These are phyloP conservation scores for Aureobasidium vineae DNA, from an alignment of 2,329 filamentous ascomycete species.

Conservation along the genomic window DNA sequence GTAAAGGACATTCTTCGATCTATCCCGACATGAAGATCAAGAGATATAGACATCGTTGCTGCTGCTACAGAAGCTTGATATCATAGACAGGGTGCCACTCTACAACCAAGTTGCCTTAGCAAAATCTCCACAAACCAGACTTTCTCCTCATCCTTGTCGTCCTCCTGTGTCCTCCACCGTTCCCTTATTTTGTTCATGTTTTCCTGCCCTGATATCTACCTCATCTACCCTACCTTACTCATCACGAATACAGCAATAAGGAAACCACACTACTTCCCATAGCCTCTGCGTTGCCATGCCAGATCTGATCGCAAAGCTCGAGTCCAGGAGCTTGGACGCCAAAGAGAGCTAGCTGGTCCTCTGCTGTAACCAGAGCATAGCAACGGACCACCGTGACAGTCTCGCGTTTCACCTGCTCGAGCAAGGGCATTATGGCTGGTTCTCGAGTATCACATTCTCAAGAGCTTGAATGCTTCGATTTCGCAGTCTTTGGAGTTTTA, in stretches of 20 bases:
- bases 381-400: constrained; percentile 21
- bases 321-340: not conserved
- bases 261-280: not conserved
- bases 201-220: too few species aligned
- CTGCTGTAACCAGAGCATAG: not conserved
- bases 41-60: not conserved
- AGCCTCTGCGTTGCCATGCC: constrained; percentile 3
- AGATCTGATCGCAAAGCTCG: not conserved
- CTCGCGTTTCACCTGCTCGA: constrained; percentile 7
- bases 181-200: too few species aligned
- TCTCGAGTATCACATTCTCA: too few species aligned
- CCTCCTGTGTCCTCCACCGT: too few species aligned
- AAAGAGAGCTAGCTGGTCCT: not conserved
- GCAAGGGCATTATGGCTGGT: too few species aligned
- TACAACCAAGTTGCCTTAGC: not conserved
- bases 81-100: not conserved
- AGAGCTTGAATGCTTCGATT: too few species aligned
- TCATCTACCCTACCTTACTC: not conserved
- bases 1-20: too few species aligned
- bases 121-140: not conserved
- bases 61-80: not conserved
- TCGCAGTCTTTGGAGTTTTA: not conserved
- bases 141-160: not conserved
- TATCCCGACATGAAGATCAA: not conserved
- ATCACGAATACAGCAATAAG: not conserved